Evolutionary conservation across 805 yeast genomes (phyloP).

Genomic region (Candida sanyiensis): DNA sequence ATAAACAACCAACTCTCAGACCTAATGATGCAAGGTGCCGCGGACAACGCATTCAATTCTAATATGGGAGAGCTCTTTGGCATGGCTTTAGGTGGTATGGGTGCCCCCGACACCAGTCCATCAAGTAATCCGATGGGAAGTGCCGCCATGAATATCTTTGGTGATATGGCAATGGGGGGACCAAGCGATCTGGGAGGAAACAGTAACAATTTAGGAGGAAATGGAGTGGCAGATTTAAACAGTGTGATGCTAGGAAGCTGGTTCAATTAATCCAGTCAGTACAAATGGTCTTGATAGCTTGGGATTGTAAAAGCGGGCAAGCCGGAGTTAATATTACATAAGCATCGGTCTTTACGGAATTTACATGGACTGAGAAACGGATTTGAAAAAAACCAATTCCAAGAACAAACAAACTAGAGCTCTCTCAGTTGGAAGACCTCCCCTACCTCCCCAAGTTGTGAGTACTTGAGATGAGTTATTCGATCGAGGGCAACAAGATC

Average conservation of each 20-base stretch:
- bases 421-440: too few relatives aligned
- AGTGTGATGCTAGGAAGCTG: slow-evolving; percentile 21
- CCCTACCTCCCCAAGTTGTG: too few relatives aligned
- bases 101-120: slow-evolving; percentile 3
- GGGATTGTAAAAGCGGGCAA: too few relatives aligned
- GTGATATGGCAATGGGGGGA: slow-evolving; percentile 4
- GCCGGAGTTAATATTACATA: too few relatives aligned
- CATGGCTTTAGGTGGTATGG: neutral
- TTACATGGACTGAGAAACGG: too few relatives aligned
- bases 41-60: slow-evolving; percentile 9
- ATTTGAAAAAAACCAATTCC: too few relatives aligned
- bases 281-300: too few relatives aligned
- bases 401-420: too few relatives aligned
- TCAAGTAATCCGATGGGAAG: slow-evolving; percentile 1
- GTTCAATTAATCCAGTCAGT: slow-evolving; percentile 21
- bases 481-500: too few relatives aligned
- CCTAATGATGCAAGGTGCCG: slow-evolving; percentile 11
- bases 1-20: slow-evolving; percentile 12
- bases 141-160: neutral
- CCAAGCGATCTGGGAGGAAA: neutral
- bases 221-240: slow-evolving; percentile 15
- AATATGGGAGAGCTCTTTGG: slow-evolving; percentile 20
- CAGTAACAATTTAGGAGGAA: slow-evolving; percentile 1
- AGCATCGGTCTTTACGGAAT: too few relatives aligned
- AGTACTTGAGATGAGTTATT: too few relatives aligned